Evolutionary conservation across 495 filamentous ascomycete genomes (phyloP).

Genomic region (Aspergillus avenaceus): DNA sequence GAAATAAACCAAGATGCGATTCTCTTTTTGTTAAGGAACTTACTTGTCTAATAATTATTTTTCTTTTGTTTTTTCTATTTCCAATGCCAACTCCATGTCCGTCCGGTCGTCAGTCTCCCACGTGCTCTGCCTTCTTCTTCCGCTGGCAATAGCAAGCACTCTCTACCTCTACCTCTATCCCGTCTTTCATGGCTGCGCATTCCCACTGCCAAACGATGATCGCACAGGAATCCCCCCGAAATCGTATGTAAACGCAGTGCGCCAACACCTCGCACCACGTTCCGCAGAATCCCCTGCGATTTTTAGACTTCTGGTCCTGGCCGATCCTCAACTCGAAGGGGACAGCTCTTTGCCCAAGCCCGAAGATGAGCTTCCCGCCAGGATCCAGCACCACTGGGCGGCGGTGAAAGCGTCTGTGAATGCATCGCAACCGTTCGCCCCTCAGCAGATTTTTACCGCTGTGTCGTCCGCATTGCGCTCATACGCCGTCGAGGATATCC

Average conservation of each 20-base stretch:
- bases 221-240: not conserved
- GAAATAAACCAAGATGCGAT: too few relatives aligned
- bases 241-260: conserved; percentile 39
- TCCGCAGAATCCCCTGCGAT: conserved; percentile 34
- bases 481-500: conserved; percentile 60
- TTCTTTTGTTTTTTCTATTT: conserved; percentile 16
- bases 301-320: conserved; percentile 88
- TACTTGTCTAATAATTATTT: not conserved
- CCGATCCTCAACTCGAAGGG: conserved; percentile 93
- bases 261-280: conserved; percentile 37
- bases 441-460: conserved; percentile 29
- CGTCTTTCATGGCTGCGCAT: conserved; percentile 73
- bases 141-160: conserved; percentile 64
- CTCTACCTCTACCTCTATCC: conserved; percentile 88
- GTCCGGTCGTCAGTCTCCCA: conserved; percentile 56
- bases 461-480: conserved; percentile 46
- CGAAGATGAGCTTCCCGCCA: conserved; percentile 56
- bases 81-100: conserved; percentile 37
- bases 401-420: conserved; percentile 9
- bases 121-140: conserved; percentile 60
- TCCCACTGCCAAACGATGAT: conserved; percentile 53
- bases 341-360: conserved; percentile 72
- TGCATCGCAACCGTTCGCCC: conserved; percentile 10
- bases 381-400: conserved; percentile 49
- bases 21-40: not conserved